phyloP scores from a whole-genome alignment of 2,329 filamentous ascomycete species.

The Alternaria triticimaculans region DNA sequence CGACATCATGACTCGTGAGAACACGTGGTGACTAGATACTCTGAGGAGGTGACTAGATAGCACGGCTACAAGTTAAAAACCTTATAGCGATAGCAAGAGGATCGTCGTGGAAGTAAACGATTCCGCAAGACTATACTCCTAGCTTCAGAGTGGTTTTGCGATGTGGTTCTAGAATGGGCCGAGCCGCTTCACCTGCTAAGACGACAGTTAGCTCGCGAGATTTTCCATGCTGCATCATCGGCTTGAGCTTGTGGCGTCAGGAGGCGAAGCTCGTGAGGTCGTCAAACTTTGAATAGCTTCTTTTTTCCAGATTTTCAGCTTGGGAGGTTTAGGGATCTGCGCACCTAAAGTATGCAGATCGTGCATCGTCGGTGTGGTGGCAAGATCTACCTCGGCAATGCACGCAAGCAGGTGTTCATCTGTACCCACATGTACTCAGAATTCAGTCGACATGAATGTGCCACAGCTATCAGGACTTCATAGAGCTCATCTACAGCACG shows the following conservation, averaged over 20 bases:
- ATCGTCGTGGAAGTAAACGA: neutral
- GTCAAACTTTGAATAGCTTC: neutral
- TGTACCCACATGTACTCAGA: neutral
- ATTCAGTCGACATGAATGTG: neutral
- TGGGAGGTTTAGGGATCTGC: neutral
- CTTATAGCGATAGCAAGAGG: neutral
- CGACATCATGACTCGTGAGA: constrained; percentile 4
- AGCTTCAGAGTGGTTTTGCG: neutral
- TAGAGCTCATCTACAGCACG: neutral
- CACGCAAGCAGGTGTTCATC: neutral
- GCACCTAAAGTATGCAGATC: neutral
- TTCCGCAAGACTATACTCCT: neutral
- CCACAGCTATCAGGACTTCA: neutral
- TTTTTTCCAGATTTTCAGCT: neutral
- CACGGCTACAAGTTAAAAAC: neutral
- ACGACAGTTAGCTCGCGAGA: neutral
- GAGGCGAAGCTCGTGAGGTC: neutral
- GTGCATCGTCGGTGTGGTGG: neutral
- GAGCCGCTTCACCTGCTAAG: constrained; percentile 1
- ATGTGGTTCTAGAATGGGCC: neutral
- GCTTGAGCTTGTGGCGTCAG: neutral
- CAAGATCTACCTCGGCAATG: neutral
- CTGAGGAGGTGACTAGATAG: neutral
- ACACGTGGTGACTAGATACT: neutral
- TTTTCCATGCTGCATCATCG: neutral